phyloP scores from a whole-genome alignment of 345 rosid species.

The Gossypium raimondii region DNA sequence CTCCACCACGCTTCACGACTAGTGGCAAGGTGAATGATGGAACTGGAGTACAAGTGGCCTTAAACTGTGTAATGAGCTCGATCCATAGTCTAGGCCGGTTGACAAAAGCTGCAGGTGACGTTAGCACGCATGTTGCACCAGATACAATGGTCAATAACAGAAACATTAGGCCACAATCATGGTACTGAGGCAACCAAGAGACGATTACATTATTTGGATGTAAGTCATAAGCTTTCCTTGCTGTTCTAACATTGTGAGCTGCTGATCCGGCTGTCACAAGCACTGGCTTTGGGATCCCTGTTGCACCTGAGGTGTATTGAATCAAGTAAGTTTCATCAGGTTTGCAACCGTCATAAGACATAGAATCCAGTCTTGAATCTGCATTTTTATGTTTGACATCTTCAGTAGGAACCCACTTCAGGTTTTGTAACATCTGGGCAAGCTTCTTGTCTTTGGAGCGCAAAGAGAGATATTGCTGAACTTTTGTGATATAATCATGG shows the following conservation, averaged over 20 bases:
- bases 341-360: slow-evolving; percentile 32
- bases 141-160: slow-evolving; percentile 42
- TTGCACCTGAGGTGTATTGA: slow-evolving; percentile 70
- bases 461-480: slow-evolving; percentile 28
- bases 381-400: slow-evolving; percentile 23
- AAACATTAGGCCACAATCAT: slow-evolving; percentile 65
- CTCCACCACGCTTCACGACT: slow-evolving; percentile 47
- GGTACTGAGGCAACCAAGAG: slow-evolving; percentile 68
- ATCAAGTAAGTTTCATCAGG: slow-evolving; percentile 46
- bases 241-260: slow-evolving; percentile 56
- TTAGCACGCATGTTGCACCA: slow-evolving; percentile 55
- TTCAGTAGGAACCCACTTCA: slow-evolving; percentile 43
- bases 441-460: slow-evolving; percentile 29
- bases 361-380: background rate
- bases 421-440: slow-evolving; percentile 27
- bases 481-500: slow-evolving; percentile 26
- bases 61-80: slow-evolving; percentile 43
- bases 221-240: slow-evolving; percentile 53
- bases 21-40: slow-evolving; percentile 61
- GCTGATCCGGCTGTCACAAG: slow-evolving; percentile 60
- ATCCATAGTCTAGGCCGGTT: slow-evolving; percentile 55
- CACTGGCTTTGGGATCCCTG: slow-evolving; percentile 62
- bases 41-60: slow-evolving; percentile 52
- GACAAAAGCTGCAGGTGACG: slow-evolving; percentile 40
- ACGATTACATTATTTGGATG: slow-evolving; percentile 47